These are phyloP conservation scores for Hypholoma sublateritium DNA, from an alignment of 768 basidiomycete species.

Conservation along the genomic window DNA sequence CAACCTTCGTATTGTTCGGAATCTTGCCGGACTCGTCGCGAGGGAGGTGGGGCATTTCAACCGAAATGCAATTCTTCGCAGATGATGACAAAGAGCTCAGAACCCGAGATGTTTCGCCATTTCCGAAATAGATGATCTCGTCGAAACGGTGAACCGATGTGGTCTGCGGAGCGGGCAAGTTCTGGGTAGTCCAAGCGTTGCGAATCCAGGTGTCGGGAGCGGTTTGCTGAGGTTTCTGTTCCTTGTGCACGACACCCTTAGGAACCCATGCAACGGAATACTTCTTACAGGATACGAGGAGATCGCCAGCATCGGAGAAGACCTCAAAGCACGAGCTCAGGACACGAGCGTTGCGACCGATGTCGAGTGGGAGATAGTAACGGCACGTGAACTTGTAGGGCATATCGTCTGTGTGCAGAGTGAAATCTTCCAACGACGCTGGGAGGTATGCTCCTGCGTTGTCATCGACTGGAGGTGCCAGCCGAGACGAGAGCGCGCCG, in stretches of 20 bases:
- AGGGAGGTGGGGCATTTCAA: conserved; percentile 11
- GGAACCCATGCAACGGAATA: conserved; percentile 36
- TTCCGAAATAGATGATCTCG: conserved; percentile 24
- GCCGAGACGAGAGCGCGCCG: conserved; percentile 23
- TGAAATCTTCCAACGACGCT: conserved; percentile 30
- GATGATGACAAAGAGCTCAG: conserved; percentile 13
- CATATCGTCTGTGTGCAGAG: conserved; percentile 24
- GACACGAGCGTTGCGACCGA: conserved; percentile 25
- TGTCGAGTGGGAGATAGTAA: conserved; percentile 30
- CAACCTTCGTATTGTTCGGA: conserved; percentile 10
- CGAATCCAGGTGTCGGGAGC: conserved; percentile 18
- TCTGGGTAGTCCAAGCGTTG: conserved; percentile 20
- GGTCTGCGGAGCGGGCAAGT: conserved; percentile 7
- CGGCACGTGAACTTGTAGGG: conserved; percentile 32
- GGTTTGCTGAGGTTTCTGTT: conserved; percentile 11
- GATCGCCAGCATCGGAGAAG: conserved; percentile 25
- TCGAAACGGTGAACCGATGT: conserved; percentile 16
- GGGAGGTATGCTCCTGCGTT: conserved; percentile 31
- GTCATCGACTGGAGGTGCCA: conserved; percentile 22
- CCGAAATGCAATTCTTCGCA: conserved; percentile 15
- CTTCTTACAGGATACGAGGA: conserved; percentile 30
- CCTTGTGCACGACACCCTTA: conserved; percentile 26
- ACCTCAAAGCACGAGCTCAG: conserved; percentile 29
- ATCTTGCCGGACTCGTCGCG: conserved; percentile 1
- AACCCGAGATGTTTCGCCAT: conserved; percentile 14